These are phyloP conservation scores for Periconia digitata DNA, from an alignment of 2,329 filamentous ascomycete species.

Conservation along the genomic window DNA sequence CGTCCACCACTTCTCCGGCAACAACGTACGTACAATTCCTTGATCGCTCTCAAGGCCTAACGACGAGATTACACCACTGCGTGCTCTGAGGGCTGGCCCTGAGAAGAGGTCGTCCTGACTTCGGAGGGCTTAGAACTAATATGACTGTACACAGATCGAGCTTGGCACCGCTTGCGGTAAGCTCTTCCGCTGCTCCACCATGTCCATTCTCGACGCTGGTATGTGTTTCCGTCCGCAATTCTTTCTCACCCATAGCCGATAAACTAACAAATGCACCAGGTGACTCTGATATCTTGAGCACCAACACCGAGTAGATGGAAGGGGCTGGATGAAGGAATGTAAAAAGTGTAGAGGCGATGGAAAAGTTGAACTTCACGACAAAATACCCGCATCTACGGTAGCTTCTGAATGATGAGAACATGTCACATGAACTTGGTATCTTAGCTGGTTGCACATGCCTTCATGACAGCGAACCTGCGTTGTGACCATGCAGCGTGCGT, in stretches of 20 bases:
- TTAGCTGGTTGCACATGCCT: too few relatives aligned
- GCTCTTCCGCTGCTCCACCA: slow-evolving; percentile 96
- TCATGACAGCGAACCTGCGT: too few relatives aligned
- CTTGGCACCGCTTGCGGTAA: slow-evolving; percentile 98
- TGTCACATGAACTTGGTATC: too few relatives aligned
- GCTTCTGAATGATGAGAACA: slow-evolving; percentile 10
- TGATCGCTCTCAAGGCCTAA: slow-evolving; percentile 41
- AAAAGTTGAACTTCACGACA: not conserved
- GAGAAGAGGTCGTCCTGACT: slow-evolving; percentile 87
- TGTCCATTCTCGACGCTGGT: slow-evolving; percentile 94
- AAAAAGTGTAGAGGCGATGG: slow-evolving; percentile 6
- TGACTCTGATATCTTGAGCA: slow-evolving; percentile 92
- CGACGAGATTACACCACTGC: slow-evolving; percentile 33
- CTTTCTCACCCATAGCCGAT: not conserved
- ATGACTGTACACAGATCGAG: slow-evolving; percentile 74
- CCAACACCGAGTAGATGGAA: slow-evolving; percentile 55
- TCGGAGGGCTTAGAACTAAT: slow-evolving; percentile 82
- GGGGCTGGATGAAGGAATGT: slow-evolving; percentile 1
- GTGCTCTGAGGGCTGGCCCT: slow-evolving; percentile 64
- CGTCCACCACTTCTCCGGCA: slow-evolving; percentile 97
- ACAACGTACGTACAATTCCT: slow-evolving; percentile 79
- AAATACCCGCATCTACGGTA: not conserved
- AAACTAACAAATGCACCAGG: slow-evolving; percentile 24
- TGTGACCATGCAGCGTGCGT: too few relatives aligned
- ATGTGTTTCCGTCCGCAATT: slow-evolving; percentile 14